phyloP scores from a whole-genome alignment of 163 green algal species.

The Chloromonas sp. region DNA sequence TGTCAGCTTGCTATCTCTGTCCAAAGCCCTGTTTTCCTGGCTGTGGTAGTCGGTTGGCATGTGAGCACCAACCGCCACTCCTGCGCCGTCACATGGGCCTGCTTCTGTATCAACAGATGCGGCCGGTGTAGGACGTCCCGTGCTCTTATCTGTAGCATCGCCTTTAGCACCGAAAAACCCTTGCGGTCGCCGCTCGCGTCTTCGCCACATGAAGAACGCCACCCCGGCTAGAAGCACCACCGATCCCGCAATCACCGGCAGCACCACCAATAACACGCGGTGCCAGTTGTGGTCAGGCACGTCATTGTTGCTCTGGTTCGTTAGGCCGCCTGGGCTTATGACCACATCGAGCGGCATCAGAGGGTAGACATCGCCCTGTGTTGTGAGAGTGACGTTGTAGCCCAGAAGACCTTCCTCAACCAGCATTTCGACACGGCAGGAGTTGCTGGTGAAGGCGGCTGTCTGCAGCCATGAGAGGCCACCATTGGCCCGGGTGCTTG shows the following conservation, averaged over 20 bases:
- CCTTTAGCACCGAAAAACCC: not conserved
- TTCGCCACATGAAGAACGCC: not conserved
- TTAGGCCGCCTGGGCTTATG: not conserved
- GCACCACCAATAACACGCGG: not conserved
- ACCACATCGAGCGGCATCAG: not conserved
- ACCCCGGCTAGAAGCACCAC: not conserved
- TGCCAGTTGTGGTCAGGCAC: not conserved
- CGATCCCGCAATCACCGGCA: not conserved
- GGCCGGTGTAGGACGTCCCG: too few species aligned
- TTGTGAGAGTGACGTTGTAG: conserved; percentile 1
- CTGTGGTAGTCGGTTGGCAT: too few species aligned
- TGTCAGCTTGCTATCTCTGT: too few species aligned
- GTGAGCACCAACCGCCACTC: too few species aligned
- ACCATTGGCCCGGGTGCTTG: not conserved
- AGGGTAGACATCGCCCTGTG: not conserved
- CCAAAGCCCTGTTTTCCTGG: too few species aligned
- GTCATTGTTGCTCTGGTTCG: not conserved
- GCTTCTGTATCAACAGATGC: too few species aligned
- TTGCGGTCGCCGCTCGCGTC: not conserved
- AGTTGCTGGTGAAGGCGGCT: not conserved
- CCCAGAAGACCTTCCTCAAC: conserved; percentile 4
- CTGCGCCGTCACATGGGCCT: too few species aligned
- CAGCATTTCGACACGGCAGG: not conserved
- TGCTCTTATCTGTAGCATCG: not conserved
- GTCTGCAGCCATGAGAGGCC: not conserved